Conservation (phyloP, 1,284 basidiomycete species). For the Rhodotorula mucilaginosa region DNA sequence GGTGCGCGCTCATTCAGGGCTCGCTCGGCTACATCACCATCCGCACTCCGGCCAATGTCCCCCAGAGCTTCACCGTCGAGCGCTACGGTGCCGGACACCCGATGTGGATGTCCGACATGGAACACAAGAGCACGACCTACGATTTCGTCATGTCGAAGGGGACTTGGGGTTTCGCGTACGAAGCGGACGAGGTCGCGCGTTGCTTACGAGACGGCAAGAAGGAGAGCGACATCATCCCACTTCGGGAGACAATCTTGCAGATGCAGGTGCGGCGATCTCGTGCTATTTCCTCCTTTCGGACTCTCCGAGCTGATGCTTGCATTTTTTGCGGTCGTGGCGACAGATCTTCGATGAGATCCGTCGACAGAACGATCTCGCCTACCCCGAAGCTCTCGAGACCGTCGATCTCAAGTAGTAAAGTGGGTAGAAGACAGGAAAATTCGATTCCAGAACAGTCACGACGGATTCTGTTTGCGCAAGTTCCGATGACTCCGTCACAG, state of each 20-base stretch:
- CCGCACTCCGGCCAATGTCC: conserved; percentile 24
- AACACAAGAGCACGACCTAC: conserved; percentile 22
- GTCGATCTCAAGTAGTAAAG: conserved; percentile 22
- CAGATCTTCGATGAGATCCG: conserved; percentile 50
- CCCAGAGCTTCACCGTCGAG: conserved; percentile 10
- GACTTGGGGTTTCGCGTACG: conserved; percentile 47
- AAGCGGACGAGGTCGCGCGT: conserved; percentile 51
- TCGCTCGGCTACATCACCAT: conserved; percentile 28
- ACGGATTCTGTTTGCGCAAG: background rate
- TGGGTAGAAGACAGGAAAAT: no score
- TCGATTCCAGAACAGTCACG: background rate
- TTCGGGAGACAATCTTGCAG: conserved; percentile 47
- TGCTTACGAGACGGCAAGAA: conserved; percentile 47
- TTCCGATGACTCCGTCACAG: background rate
- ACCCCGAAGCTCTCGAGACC: conserved; percentile 48
- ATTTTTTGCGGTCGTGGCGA: background rate
- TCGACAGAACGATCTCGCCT: conserved; percentile 47
- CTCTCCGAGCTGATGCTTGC: background rate
- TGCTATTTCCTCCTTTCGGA: background rate
- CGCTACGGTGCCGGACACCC: conserved; percentile 20
- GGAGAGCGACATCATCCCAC: conserved; percentile 46
- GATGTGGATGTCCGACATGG: background rate
- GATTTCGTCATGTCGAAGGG: conserved; percentile 16
- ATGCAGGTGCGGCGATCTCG: conserved; percentile 45
- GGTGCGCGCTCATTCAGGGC: conserved; percentile 22